Evolutionary conservation across 2,329 filamentous ascomycete genomes (phyloP).

Genomic region (Macrophomina tecta): DNA sequence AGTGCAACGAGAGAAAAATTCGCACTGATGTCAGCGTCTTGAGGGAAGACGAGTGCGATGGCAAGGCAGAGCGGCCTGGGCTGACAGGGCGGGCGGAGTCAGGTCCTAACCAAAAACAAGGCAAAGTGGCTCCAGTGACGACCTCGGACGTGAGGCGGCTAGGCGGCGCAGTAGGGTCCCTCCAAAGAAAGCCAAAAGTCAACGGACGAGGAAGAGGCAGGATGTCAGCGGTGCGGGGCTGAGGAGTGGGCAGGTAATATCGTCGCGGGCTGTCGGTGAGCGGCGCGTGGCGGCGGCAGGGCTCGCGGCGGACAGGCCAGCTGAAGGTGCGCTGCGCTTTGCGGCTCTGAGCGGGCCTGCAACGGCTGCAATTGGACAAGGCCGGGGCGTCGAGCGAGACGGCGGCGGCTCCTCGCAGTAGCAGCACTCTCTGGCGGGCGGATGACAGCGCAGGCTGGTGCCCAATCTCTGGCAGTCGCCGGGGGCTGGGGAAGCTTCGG

Average conservation of each 20-base stretch:
- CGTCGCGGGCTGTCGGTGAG: constrained; percentile 24
- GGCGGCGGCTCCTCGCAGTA: constrained; percentile 22
- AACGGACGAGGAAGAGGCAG: constrained; percentile 12
- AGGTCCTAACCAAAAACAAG: constrained; percentile 2
- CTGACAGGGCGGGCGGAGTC: constrained; percentile 1
- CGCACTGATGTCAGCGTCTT: constrained; percentile 42
- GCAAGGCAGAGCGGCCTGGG: constrained; percentile 24
- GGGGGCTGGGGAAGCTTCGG: neutral
- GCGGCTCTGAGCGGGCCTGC: constrained; percentile 24
- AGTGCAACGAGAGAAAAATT: constrained; percentile 37
- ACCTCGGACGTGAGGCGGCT: constrained; percentile 34
- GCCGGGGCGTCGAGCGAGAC: constrained; percentile 12
- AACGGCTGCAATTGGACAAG: constrained; percentile 22
- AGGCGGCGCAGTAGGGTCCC: neutral
- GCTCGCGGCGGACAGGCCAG: constrained; percentile 23
- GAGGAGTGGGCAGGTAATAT: constrained; percentile 26
- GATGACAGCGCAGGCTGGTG: constrained; percentile 25
- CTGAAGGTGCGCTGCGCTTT: constrained; percentile 18
- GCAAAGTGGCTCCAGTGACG: constrained; percentile 1
- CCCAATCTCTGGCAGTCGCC: neutral
- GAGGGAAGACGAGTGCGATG: constrained; percentile 42
- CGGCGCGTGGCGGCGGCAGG: constrained; percentile 23
- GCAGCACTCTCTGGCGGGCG: constrained; percentile 14
- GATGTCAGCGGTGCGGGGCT: constrained; percentile 17
- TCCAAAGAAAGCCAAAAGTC: constrained; percentile 19